Percentiles rank a stretch among this genome's conserved stretches.
Conservation (phyloP, 331 rosid species). For the Dryas integrifolia region DNA sequence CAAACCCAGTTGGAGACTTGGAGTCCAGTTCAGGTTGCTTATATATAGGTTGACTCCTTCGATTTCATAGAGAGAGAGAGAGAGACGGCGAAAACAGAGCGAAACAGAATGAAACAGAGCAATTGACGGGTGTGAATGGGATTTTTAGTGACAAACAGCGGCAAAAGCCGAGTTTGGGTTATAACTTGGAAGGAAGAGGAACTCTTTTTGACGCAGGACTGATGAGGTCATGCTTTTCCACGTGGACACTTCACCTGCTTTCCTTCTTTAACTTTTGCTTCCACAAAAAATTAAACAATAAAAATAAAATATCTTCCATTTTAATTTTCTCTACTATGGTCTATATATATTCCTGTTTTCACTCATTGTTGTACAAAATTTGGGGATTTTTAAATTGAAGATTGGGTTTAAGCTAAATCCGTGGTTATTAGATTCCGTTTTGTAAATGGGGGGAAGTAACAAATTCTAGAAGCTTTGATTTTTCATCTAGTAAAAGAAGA, state of each 20-base stretch:
- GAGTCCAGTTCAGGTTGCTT: background rate
- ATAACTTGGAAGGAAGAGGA: background rate
- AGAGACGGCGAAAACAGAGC: background rate
- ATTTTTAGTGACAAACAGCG: background rate
- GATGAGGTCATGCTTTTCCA: slow-evolving; percentile 1
- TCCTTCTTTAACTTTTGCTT: no score
- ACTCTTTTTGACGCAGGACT: slow-evolving; percentile 20
- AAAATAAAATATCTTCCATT: background rate
- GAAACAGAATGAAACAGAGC: slow-evolving; percentile 11
- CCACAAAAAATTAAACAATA: background rate
- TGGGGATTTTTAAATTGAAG: no score
- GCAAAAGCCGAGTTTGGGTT: background rate
- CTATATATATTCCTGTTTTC: no score
- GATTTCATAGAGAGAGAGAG: background rate
- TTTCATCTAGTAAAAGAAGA: no score
- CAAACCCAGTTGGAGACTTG: background rate
- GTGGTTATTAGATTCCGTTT: no score
- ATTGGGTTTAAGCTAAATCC: no score
- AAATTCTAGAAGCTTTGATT: no score
- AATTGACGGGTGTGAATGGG: background rate
- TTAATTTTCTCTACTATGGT: background rate
- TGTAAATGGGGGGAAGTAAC: no score
- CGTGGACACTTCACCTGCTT: background rate
- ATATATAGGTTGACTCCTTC: background rate
- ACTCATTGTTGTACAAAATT: no score